A percentile compares a stretch with the other conserved stretches of the same genome.
Evolutionary conservation across 805 yeast species (phyloP).

Genomic region (Wickerhamiella azymoides): DNA sequence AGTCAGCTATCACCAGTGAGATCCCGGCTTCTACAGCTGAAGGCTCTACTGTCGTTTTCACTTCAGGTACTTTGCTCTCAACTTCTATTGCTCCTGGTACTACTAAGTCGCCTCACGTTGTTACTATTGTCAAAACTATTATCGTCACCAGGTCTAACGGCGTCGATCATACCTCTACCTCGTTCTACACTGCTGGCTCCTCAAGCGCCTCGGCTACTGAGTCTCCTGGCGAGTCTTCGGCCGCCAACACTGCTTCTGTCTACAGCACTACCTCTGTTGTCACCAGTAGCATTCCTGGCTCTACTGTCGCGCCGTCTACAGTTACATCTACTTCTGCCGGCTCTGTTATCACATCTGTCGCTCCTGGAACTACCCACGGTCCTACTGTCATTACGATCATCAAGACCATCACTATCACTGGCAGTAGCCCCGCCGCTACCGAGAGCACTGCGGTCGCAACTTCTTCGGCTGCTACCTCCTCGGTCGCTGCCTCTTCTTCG

Average conservation of each 20-base stretch:
- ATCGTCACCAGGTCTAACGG: constrained; percentile 4
- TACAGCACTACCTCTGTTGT: not conserved
- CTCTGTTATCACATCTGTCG: not conserved
- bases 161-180: not conserved
- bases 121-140: constrained; percentile 4
- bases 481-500: not conserved
- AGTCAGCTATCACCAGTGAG: not conserved
- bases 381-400: constrained; percentile 4
- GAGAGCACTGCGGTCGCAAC: too few species aligned
- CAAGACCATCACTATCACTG: constrained; percentile 1
- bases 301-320: constrained; percentile 3
- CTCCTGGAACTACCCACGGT: constrained; percentile 4
- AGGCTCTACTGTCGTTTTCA: not conserved
- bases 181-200: not conserved
- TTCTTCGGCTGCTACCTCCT: not conserved
- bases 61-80: not conserved
- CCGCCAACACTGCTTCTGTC: not conserved
- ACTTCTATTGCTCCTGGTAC: not conserved
- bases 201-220: not conserved
- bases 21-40: not conserved
- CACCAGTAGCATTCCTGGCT: not conserved
- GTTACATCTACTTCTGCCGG: not conserved
- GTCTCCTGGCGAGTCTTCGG: not conserved
- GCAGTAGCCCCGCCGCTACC: not conserved
- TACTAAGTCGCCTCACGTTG: not conserved